Percentiles rank a stretch among this genome's conserved stretches.
Evolutionary conservation across 2,329 filamentous ascomycete species (phyloP).

Genomic region (Hypoxylon sp.): DNA sequence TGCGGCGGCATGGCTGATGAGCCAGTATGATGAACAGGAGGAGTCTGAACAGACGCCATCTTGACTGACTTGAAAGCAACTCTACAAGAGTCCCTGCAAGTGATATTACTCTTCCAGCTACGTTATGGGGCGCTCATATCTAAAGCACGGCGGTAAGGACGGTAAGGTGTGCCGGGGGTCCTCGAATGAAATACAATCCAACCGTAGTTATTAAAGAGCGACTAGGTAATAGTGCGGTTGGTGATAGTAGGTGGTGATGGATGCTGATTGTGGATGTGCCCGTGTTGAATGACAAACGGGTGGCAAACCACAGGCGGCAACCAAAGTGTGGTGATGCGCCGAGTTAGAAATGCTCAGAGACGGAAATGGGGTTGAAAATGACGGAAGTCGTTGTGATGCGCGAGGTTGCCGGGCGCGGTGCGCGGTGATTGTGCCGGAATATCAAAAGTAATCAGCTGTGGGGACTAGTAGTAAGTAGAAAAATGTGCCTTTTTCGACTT

Average conservation of each 20-base stretch:
- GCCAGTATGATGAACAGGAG: slow-evolving; percentile 77
- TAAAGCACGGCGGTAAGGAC: slow-evolving; percentile 41
- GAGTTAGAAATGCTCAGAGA: slow-evolving; percentile 23
- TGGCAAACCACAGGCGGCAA: slow-evolving; percentile 40
- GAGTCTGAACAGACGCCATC: slow-evolving; percentile 87
- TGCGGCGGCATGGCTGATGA: slow-evolving; percentile 72
- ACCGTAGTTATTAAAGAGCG: slow-evolving; percentile 36
- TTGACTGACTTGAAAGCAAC: slow-evolving; percentile 51
- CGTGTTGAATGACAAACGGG: slow-evolving; percentile 38
- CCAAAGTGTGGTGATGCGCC: slow-evolving; percentile 34
- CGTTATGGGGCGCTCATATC: slow-evolving; percentile 52
- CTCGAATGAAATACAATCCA: slow-evolving; percentile 9
- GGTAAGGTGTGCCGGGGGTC: slow-evolving; percentile 30
- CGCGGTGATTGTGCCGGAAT: slow-evolving; percentile 32
- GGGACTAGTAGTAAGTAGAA: slow-evolving; percentile 32
- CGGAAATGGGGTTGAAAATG: slow-evolving; percentile 23
- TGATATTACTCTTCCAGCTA: slow-evolving; percentile 43
- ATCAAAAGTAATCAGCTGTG: slow-evolving; percentile 37
- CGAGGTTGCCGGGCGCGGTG: slow-evolving; percentile 36
- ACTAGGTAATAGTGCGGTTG: slow-evolving; percentile 21
- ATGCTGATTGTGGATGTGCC: slow-evolving; percentile 3
- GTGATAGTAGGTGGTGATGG: slow-evolving; percentile 25
- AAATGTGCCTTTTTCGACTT: slow-evolving; percentile 34
- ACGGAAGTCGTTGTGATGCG: slow-evolving; percentile 35
- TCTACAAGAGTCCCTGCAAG: slow-evolving; percentile 43